phyloP scores from a whole-genome alignment of 2,329 filamentous ascomycete genomes.

The Fusarium coicis region DNA sequence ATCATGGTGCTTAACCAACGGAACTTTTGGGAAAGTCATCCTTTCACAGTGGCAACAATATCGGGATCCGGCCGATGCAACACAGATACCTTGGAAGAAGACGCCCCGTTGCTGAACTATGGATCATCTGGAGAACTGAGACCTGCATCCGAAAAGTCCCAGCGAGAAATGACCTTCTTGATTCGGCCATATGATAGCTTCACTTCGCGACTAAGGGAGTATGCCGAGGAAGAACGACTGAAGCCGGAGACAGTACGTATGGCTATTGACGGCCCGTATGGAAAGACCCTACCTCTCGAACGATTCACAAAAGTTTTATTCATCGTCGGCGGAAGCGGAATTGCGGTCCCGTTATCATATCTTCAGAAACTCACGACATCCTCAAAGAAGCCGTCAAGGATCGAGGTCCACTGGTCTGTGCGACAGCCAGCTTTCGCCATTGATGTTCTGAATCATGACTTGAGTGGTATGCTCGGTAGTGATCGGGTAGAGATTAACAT shows the following conservation, averaged over 20 bases:
- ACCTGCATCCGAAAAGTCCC: neutral
- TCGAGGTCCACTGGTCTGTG: conserved; percentile 13
- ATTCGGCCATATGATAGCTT: conserved; percentile 59
- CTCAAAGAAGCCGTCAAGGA: rapidly evolving
- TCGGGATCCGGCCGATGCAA: conserved; percentile 4
- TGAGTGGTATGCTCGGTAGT: neutral
- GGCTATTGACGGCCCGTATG: conserved; percentile 5
- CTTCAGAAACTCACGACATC: neutral
- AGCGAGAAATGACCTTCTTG: conserved; percentile 52
- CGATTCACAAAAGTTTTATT: neutral
- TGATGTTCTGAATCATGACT: neutral
- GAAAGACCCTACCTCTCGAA: neutral
- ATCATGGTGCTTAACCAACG: conserved; percentile 53
- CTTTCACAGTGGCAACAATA: conserved; percentile 57
- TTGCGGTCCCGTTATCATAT: conserved; percentile 7
- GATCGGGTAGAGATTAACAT: neutral
- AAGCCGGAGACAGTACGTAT: neutral
- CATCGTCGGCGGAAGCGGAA: conserved; percentile 14
- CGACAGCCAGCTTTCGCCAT: conserved; percentile 1
- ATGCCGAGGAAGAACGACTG: neutral
- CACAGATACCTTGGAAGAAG: neutral
- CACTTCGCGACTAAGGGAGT: conserved; percentile 39
- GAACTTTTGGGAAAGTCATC: conserved; percentile 60
- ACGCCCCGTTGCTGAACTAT: neutral
- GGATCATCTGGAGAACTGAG: rapidly evolving